Evolutionary conservation across 148 eudicot genomes (phyloP), one percentile per base, ranked within the genome.

Genomic region (Vaccinium vitisidaea): DNA sequence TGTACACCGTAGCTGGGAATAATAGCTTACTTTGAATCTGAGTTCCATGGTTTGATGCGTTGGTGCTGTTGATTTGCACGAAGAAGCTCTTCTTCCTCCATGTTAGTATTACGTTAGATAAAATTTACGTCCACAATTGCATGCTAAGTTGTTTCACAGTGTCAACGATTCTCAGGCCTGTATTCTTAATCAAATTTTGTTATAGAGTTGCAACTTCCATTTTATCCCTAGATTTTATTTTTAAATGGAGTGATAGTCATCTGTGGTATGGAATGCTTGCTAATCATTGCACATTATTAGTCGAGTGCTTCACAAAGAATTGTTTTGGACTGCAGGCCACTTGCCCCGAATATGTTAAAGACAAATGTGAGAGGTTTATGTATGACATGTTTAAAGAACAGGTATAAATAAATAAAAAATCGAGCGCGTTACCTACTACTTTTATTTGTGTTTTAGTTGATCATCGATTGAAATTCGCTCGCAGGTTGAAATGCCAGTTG

Each of bases 401-500:
- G 98, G 98, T 95, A 90, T 25, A 21, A 11, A 23, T n/a, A n/a
- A n/a, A n/a, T n/a, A 46, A 74, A 46, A 74, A 52, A 74, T 19
- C 43, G 25, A 43, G 18, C 14, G 21, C 3, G 25, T 36, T 43
- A 19, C 54, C 80, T 53, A 3, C 32, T 83, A 19, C 16, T 73
- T 19, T 12, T 43, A 11, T n/a, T 75, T 59, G 18, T 58, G 2
- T 23, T 63, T 23, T 5, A 30, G 52, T 81, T 80, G 54, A 52
- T 86, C 13, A 32, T 48, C 46, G 36, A 21, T 1, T n/a, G 18
- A 84, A 39, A 4, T 10, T 5, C 46, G 39, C 54, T 13, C 88
- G 85, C 92, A 95, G 98, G 93, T 95, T 63, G 92, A 94, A 85
- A 95, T 95, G 98, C 95, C 98, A 59, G 86, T 93, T 55, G 95